Conservation (phyloP, 73 alveolate species). For the Durusdinium trenchii region DNA sequence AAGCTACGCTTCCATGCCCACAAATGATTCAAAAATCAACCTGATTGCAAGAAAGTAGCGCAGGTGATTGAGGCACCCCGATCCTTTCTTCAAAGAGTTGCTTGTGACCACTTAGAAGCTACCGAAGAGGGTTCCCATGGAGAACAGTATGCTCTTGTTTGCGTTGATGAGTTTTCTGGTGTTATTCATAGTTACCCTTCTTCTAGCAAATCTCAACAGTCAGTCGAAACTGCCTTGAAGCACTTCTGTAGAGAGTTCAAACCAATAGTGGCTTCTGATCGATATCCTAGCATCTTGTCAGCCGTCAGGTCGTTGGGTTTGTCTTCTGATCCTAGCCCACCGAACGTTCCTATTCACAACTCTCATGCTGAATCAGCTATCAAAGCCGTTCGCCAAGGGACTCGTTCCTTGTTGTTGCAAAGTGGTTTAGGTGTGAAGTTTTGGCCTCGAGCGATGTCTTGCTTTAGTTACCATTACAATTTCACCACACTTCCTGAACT, state of each 20-base stretch:
- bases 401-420: neutral
- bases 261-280: neutral
- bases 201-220: neutral
- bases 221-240: neutral
- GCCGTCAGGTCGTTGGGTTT: neutral
- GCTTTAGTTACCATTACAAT: neutral
- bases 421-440: neutral
- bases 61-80: conserved; percentile 15
- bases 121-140: neutral
- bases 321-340: neutral
- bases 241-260: neutral
- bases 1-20: neutral
- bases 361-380: neutral
- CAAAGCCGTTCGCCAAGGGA: neutral
- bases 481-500: neutral
- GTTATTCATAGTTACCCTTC: neutral
- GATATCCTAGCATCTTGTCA: neutral
- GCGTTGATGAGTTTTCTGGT: conserved; percentile 33
- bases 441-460: conserved; percentile 20
- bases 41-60: neutral
- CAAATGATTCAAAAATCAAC: neutral
- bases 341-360: neutral
- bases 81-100: neutral
- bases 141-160: conserved; percentile 1
- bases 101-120: neutral